A percentile compares a stretch with the other conserved stretches of the same genome.
Conservation (phyloP, 306 rosid species). For the Bauhinia variegata region DNA sequence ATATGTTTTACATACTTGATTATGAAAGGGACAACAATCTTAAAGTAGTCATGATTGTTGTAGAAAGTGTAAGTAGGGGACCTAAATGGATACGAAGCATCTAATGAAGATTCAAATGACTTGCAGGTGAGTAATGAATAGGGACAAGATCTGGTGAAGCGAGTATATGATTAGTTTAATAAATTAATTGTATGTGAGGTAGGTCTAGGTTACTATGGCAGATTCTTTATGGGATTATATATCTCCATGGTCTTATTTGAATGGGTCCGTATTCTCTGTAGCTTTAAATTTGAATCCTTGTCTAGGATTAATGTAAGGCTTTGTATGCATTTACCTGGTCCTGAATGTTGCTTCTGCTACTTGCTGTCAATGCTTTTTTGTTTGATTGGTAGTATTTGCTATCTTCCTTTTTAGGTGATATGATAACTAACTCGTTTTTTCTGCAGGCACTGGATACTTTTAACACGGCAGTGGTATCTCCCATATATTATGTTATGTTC, state of each 20-base stretch:
- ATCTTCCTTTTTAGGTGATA: slow-evolving; percentile 20
- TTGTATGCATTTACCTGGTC: slow-evolving; percentile 5
- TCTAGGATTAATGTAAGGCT: slow-evolving; percentile 17
- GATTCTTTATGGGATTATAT: not conserved
- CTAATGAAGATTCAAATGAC: slow-evolving; percentile 28
- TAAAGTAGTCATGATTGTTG: not conserved
- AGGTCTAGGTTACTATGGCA: slow-evolving; percentile 19
- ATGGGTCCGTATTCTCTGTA: slow-evolving; percentile 7
- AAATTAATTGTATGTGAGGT: slow-evolving; percentile 25
- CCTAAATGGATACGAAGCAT: slow-evolving; percentile 1
- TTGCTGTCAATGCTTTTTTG: not conserved
- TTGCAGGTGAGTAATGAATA: slow-evolving; percentile 34
- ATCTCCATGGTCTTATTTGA: slow-evolving; percentile 25
- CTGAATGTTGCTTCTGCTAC: slow-evolving; percentile 2
- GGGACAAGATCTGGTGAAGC: slow-evolving; percentile 26
- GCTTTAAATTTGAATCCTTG: slow-evolving; percentile 18
- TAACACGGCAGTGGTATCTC: slow-evolving; percentile 99
- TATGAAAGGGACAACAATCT: slow-evolving; percentile 10
- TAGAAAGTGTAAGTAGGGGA: slow-evolving; percentile 18
- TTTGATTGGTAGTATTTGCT: slow-evolving; percentile 23
- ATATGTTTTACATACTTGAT: slow-evolving; percentile 13
- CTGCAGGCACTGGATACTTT: slow-evolving; percentile 97
- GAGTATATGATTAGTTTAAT: slow-evolving; percentile 28
- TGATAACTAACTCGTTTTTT: slow-evolving; percentile 28
- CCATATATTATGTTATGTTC: slow-evolving; percentile 96